Base-by-base conservation (phyloP, 768 basidiomycete genomes). In the Fomitopsis serialis region DNA sequence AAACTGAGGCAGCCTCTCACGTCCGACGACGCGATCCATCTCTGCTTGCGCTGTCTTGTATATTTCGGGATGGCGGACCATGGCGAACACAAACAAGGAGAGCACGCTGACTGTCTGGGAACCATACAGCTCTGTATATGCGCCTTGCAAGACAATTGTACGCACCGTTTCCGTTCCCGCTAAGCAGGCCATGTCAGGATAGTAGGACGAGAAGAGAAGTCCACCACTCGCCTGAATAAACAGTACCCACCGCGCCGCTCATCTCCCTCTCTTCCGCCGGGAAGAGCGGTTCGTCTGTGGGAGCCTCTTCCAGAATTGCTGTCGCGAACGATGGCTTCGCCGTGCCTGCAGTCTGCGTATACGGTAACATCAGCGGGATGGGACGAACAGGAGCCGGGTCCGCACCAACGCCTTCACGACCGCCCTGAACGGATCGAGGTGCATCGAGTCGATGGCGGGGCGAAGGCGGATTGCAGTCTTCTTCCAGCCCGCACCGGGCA, bases 61-160 rank as follows among this genome's bases (percentile, higher is more conserved):
- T 69, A 48, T 67, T 1, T 74, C 70, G 0, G 75, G 76, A 54
- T 73, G 63, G 9, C 72, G 63, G 0, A 66, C 55, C 61, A 73
- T 71, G 11, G 72, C 73, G 27, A 76, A 64, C 58, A 77, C 69
- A 51, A 77, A 71, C 0, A 71, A 67, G 42, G 68, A 65, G 12
- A 73, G 59, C 12, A 70, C 63, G 8, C 73, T 69, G n/a, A 72
- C 70, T 5, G 73, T 74, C 76, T 78, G 52, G 7, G 3, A 3
- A 3, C 45, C 29, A 17, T n/a, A 29, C 12, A 22, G 9, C 7
- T 35, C n/a, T 45, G 24, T 17, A 56, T 21, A 42, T 54, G 56
- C 53, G 45, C n/a, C 43, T 52, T 50, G 58, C 55, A 56, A 35
- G 52, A 46, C 24, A 47, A 25, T 27, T 44, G 49, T 23, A 23